phyloP scores from a whole-genome alignment of 176 grass and related monocot genomes.

The Poa annua region DNA sequence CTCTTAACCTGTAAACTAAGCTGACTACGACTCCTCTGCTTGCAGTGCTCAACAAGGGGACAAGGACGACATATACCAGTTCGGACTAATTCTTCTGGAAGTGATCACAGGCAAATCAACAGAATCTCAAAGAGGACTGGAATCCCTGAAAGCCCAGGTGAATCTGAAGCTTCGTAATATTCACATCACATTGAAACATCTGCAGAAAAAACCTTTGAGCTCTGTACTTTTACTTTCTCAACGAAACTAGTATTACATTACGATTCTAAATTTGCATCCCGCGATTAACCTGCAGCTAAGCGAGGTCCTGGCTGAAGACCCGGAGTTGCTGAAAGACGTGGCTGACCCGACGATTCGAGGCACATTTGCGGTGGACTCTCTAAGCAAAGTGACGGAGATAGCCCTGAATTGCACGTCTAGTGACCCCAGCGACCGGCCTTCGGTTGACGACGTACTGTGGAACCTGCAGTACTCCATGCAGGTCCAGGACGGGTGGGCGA shows the following conservation, averaged over 20 bases:
- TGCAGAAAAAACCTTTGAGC: background rate
- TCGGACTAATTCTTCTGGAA: conserved; percentile 93
- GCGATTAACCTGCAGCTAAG: conserved; percentile 46
- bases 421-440: conserved; percentile 52
- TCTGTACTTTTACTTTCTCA: background rate
- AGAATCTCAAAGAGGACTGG: conserved; percentile 52
- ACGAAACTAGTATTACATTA: too few relatives aligned
- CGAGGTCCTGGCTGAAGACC: conserved; percentile 54
- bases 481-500: conserved; percentile 89
- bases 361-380: conserved; percentile 72
- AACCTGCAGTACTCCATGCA: conserved; percentile 94
- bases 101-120: conserved; percentile 77
- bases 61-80: conserved; percentile 77
- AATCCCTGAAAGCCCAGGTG: conserved; percentile 67
- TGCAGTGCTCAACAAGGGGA: conserved; percentile 54
- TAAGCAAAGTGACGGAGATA: conserved; percentile 64
- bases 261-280: conserved; percentile 16
- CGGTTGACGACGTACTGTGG: conserved; percentile 83
- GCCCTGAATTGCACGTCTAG: conserved; percentile 65
- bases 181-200: background rate
- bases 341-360: conserved; percentile 56
- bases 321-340: conserved; percentile 57
- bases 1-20: background rate
- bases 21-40: conserved; percentile 19
- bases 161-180: conserved; percentile 24